Base-by-base conservation (phyloP, 2,329 filamentous ascomycete species). In the Arthrocladium fulminans region DNA sequence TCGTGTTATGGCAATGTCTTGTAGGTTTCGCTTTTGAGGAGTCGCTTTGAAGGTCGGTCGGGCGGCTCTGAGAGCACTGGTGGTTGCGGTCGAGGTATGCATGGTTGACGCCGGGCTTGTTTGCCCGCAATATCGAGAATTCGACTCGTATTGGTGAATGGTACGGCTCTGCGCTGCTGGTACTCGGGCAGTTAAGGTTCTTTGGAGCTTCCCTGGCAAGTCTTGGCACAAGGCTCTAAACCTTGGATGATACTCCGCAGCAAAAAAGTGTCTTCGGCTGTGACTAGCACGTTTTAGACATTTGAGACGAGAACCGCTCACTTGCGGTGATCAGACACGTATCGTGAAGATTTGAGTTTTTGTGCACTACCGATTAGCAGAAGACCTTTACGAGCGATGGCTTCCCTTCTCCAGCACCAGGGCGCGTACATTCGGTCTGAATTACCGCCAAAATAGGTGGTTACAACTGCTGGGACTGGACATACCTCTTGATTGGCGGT, bases 1-100 rank as follows among this genome's bases (percentile, higher is more conserved):
- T 62, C 92, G 80, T 54, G 90, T 94, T 64, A 98, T 95, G 62
- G 86, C 76, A 63, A 98, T 79, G 74, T 98, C 92, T 65, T 88
- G 86, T 55, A 80, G 61, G 59, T 66, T 68, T 56, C 72, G 66
- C 75, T 67, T 67, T 59, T 71, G 69, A 43, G 45, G 24, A 47
- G 47, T 48, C 42, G 47, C n/a, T 30, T n/a, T 35, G 32, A 48
- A 17, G 23, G 53, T 52, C 29, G 50, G 47, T 45, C 58, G 56
- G 51, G 50, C 52, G 74, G 62, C 72, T 73, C 61, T 73, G 71
- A 60, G 71, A 61, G 57, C 73, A 61, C 60, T 69, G 70, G 62
- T 67, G 68, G 57, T 43, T 24, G 54, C 46, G 48, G 54, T 54
- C 45, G 54, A 49, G 50, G 50, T 47, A 43, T 54, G 48, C 57